These are phyloP conservation scores for Puccinia brachypodii DNA, from an alignment of 1,284 basidiomycete species.

Conservation along the genomic window DNA sequence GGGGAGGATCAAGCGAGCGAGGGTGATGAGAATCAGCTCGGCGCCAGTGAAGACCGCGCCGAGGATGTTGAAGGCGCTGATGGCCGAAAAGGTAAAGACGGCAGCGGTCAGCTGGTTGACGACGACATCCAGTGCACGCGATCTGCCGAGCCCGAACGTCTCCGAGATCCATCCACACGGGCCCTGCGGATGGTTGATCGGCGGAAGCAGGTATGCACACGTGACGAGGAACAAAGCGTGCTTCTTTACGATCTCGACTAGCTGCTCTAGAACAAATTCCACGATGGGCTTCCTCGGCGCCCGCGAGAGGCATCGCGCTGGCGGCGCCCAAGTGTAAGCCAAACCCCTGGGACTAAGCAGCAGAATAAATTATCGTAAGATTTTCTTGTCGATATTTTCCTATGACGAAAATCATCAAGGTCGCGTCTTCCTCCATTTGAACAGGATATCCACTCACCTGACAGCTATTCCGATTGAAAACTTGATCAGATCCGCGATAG, in stretches of 20 bases:
- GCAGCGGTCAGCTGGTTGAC: background rate
- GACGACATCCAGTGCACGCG: background rate
- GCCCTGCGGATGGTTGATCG: background rate
- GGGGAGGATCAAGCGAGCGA: background rate
- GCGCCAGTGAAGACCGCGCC: background rate
- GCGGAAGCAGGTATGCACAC: background rate
- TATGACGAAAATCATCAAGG: background rate
- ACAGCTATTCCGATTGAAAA: background rate
- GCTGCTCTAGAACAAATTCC: background rate
- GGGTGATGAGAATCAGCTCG: background rate
- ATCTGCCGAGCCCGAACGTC: background rate
- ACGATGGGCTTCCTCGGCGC: background rate
- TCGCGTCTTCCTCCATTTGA: background rate
- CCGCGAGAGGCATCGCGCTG: background rate
- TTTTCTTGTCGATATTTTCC: background rate
- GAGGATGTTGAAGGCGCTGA: background rate
- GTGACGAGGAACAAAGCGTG: background rate
- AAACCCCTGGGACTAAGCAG: slow-evolving; percentile 1
- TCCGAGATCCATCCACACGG: background rate
- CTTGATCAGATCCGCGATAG: slow-evolving; percentile 13
- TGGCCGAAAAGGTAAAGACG: background rate
- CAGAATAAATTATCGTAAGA: background rate
- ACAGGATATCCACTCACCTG: background rate
- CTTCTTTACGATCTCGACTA: background rate
- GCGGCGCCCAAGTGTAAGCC: slow-evolving; percentile 8